These are phyloP conservation scores for Teratosphaeria pseudoeucalypti DNA, from an alignment of 2,329 filamentous ascomycete species.

Conservation along the genomic window DNA sequence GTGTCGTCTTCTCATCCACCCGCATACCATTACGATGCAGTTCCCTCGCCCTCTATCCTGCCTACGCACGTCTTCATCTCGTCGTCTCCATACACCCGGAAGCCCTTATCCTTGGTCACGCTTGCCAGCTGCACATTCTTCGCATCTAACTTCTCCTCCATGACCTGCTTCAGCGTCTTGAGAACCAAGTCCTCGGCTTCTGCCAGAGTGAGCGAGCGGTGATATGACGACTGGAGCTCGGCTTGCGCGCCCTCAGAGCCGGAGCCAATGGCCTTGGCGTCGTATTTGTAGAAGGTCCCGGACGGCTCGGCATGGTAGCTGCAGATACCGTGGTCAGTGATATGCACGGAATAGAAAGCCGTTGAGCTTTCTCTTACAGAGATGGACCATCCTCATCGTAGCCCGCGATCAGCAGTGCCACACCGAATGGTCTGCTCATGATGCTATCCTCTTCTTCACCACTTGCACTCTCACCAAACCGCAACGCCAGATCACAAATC, in stretches of 20 bases:
- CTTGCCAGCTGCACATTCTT: conserved; percentile 98
- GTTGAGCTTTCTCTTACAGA: conserved; percentile 44
- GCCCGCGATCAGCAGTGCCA: conserved; percentile 89
- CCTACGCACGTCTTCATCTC: conserved; percentile 93
- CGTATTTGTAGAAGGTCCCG: conserved; percentile 97
- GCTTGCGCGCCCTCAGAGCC: conserved; percentile 96
- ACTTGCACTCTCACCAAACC: conserved; percentile 94
- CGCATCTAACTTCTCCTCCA: conserved; percentile 98
- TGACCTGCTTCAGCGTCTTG: conserved; percentile 98
- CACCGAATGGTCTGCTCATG: conserved; percentile 95
- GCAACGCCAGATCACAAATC: conserved; percentile 90
- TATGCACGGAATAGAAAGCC: not conserved
- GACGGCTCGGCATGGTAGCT: conserved; percentile 95
- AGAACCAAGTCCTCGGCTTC: conserved; percentile 92
- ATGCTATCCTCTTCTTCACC: conserved; percentile 69
- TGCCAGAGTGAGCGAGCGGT: conserved; percentile 86
- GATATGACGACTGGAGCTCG: conserved; percentile 96
- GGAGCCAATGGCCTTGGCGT: conserved; percentile 96
- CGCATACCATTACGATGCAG: conserved; percentile 12
- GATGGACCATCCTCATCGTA: conserved; percentile 96
- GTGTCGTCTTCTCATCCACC: conserved; percentile 1
- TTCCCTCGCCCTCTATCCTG: conserved; percentile 48
- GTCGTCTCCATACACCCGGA: conserved; percentile 95
- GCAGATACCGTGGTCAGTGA: not conserved
- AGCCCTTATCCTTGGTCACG: conserved; percentile 94